Evolutionary conservation across 352 stramenopile species (phyloP), one percentile per base, ranked within the genome.

Genomic region (Phytophthora sojae): DNA sequence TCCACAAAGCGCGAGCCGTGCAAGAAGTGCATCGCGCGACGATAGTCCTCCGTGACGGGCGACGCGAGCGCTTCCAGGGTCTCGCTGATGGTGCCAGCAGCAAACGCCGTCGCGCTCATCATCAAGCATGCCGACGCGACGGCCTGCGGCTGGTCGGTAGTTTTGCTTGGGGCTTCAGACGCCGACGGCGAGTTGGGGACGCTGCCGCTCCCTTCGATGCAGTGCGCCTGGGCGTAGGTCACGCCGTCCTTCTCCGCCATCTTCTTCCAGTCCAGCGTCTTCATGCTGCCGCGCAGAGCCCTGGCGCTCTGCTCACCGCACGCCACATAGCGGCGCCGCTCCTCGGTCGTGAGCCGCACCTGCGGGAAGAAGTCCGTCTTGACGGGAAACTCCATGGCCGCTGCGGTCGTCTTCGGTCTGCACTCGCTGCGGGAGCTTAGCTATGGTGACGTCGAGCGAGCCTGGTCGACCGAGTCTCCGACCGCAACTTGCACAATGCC

Each of bases 311-410:
- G 63, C 51, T 89, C 79, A 42, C 74, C 82, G n/a, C 66, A 80
- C 11, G 71, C 45, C 14, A 82, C 56, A 63, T 92, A 93, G 37
- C 69, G 65, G n/a, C 66, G 54, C 25, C 66, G 69, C 66, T 93
- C 87, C 8, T 89, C 75, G 14, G 39, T 44, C 14, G 82, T 73
- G 55, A 93, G 75, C 51, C 76, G 76, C 57, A 91, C 67, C 8
- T 79, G 66, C 51, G 87, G 83, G 61, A 94, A 94, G 63, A 93
- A 94, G 72, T 88, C 79, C 26, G 71, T 50, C 71, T 90, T 89
- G 19, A 94, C 54, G 6, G 87, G 87, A 54, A 94, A 88, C 64
- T 93, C 83, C 85, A 93, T 93, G 12, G 11, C 60, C 15, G 14
- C 29, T 21, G 35, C 42, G 26, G 4, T 29, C 42, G 11, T 44